These are phyloP conservation scores for Arthromyces matolae DNA, from an alignment of 768 basidiomycete genomes.

Conservation along the genomic window DNA sequence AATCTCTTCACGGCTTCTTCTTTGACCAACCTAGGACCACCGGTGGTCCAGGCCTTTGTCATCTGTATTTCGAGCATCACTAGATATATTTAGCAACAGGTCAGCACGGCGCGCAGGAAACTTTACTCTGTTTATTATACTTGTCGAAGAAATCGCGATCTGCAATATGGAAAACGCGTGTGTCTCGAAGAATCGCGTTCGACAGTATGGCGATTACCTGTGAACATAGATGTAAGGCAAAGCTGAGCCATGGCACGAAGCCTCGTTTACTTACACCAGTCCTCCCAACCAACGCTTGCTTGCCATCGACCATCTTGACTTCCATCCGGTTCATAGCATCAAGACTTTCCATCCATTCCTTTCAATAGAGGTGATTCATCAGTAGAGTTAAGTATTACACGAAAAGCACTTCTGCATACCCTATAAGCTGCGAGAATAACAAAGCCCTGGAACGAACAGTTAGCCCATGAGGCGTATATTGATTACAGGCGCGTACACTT, in stretches of 20 bases:
- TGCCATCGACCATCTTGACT: neutral
- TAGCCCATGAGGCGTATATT: neutral
- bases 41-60: constrained; percentile 30
- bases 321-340: neutral
- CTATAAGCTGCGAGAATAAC: constrained; percentile 30
- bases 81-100: neutral
- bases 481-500: constrained; percentile 15
- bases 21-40: constrained; percentile 29
- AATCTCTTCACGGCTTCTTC: constrained; percentile 30
- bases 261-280: neutral
- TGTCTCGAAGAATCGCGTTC: constrained; percentile 39
- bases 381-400: too few relatives aligned
- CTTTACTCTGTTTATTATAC: constrained; percentile 35
- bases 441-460: constrained; percentile 23
- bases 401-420: too few relatives aligned
- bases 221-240: neutral
- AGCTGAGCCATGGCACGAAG: neutral
- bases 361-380: too few relatives aligned
- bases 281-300: neutral
- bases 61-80: constrained; percentile 28
- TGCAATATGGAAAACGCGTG: constrained; percentile 35
- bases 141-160: constrained; percentile 29
- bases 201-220: constrained; percentile 1
- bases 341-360: constrained; percentile 6
- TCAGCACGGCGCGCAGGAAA: neutral